phyloP scores from a whole-genome alignment of 495 filamentous ascomycete species.

The Penicillium macrosclerotiorum region DNA sequence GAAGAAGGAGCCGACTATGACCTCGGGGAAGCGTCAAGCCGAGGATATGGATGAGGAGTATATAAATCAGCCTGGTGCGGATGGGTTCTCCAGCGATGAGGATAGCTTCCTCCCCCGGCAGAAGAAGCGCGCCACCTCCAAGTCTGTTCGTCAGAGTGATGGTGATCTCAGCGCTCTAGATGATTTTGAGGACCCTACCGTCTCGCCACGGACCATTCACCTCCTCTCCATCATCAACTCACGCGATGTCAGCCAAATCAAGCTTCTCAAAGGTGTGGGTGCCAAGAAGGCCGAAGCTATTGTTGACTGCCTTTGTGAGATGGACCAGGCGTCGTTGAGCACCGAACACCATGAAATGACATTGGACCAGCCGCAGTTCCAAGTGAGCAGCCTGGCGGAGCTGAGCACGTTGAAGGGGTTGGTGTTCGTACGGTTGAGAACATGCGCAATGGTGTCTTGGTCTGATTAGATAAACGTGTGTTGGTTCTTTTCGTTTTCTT shows the following conservation, averaged over 20 bases:
- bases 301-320: conserved; percentile 50
- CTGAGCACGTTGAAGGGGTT: conserved; percentile 51
- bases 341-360: conserved; percentile 14
- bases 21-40: conserved; percentile 32
- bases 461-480: too few species aligned
- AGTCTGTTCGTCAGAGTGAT: conserved; percentile 19
- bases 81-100: conserved; percentile 27
- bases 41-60: conserved; percentile 36
- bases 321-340: conserved; percentile 31
- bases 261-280: conserved; percentile 63
- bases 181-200: conserved; percentile 28
- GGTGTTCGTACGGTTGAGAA: conserved; percentile 52
- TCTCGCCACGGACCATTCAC: conserved; percentile 66
- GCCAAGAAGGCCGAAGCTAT: conserved; percentile 55
- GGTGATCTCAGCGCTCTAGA: conserved; percentile 22
- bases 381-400: conserved; percentile 42
- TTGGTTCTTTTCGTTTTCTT: conserved; percentile 12
- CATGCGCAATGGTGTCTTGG: conserved; percentile 50
- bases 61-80: conserved; percentile 24
- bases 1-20: conserved; percentile 30
- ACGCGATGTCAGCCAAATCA: conserved; percentile 65
- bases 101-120: conserved; percentile 32
- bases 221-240: conserved; percentile 86
- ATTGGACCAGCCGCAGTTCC: conserved; percentile 28
- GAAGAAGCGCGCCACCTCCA: conserved; percentile 41